Percentiles rank a stretch among this genome's conserved stretches.
phyloP scores from a whole-genome alignment of 129 eudicot species.

The Artemisia argyi region DNA sequence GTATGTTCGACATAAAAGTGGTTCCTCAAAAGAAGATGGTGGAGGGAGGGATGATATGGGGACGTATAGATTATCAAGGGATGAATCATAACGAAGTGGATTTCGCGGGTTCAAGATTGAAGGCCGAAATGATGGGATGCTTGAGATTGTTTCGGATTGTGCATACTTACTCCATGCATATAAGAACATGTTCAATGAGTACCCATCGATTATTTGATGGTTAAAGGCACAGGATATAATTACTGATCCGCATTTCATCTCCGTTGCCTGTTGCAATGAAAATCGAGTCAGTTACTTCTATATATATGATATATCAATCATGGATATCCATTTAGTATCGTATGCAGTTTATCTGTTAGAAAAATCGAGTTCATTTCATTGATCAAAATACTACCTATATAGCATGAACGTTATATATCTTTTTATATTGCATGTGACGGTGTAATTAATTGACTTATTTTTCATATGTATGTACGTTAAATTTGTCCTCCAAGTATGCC shows the following conservation, averaged over 20 bases:
- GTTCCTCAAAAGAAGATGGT: slow-evolving; percentile 24
- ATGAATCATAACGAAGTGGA: slow-evolving; percentile 28
- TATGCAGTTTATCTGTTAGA: no score
- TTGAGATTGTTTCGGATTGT: slow-evolving; percentile 17
- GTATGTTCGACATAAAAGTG: slow-evolving; percentile 42
- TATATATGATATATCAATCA: no score
- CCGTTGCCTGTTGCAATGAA: slow-evolving; percentile 39
- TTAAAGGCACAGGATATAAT: slow-evolving; percentile 46
- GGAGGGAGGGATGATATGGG: slow-evolving; percentile 36
- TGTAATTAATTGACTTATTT: no score
- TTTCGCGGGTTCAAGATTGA: slow-evolving; percentile 45
- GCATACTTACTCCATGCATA: slow-evolving; percentile 52
- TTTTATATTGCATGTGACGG: no score
- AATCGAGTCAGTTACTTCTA: neutral
- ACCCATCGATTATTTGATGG: slow-evolving; percentile 51
- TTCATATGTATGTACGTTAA: no score
- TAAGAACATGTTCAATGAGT: slow-evolving; percentile 49
- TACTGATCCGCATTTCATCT: slow-evolving; percentile 48
- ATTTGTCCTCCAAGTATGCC: no score
- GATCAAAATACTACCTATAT: no score
- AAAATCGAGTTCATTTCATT: no score
- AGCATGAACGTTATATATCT: no score
- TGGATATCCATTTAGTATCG: no score
- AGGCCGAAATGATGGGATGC: slow-evolving; percentile 42
- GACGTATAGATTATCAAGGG: slow-evolving; percentile 42